Conservation (phyloP, 345 rosid species). For the Gossypium turneri region DNA sequence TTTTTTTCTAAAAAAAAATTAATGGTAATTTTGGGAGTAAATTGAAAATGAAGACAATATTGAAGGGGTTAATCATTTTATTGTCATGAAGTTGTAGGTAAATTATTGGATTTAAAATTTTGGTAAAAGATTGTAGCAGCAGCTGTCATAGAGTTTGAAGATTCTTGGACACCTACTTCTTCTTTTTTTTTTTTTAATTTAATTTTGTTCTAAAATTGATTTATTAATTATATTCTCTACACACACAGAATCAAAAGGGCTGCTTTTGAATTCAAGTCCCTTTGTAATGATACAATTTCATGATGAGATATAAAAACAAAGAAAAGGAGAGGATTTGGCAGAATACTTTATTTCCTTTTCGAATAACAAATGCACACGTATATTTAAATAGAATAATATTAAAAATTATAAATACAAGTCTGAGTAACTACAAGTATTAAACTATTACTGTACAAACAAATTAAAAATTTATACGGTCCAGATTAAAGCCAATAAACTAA, state of each 20-base stretch:
- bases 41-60: neutral
- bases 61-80: neutral
- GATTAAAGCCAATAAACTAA: no score
- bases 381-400: no score
- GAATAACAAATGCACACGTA: no score
- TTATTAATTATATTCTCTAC: neutral
- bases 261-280: neutral
- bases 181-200: neutral
- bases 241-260: slow-evolving; percentile 6
- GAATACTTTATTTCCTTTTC: no score
- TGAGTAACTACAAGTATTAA: no score
- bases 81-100: neutral
- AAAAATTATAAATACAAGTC: no score
- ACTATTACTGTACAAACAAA: no score
- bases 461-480: no score
- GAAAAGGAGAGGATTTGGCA: neutral
- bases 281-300: neutral
- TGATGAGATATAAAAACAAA: neutral
- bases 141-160: slow-evolving; percentile 3
- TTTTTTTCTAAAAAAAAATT: neutral
- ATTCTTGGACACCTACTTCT: slow-evolving; percentile 11
- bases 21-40: neutral
- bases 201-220: neutral
- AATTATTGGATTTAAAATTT: neutral
- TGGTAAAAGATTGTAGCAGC: neutral